Percentiles rank a stretch among this genome's conserved stretches.
Conservation (phyloP, 371 early-diverging fungal genomes). For the Synchytrium microbalum region DNA sequence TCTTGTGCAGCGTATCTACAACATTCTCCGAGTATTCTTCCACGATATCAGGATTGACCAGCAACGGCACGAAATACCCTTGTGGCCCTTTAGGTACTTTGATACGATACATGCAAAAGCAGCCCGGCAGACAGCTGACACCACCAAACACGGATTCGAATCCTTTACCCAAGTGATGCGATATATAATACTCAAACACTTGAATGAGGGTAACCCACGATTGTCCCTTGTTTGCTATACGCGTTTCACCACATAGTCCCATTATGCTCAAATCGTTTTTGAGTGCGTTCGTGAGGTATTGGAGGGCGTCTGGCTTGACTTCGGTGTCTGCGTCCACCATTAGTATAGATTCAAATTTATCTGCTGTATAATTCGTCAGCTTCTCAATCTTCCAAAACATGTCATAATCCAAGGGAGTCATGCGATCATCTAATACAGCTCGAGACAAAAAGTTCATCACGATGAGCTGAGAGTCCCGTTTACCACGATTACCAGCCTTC, state of each 20-base stretch:
- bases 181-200: slow-evolving; percentile 93
- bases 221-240: slow-evolving; percentile 58
- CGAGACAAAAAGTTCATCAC: slow-evolving; percentile 94
- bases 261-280: slow-evolving; percentile 53
- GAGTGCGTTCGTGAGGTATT: slow-evolving; percentile 60
- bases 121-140: slow-evolving; percentile 95
- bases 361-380: slow-evolving; percentile 72
- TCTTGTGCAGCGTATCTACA: slow-evolving; percentile 95
- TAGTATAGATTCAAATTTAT: slow-evolving; percentile 75
- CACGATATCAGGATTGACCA: slow-evolving; percentile 90
- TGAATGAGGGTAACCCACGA: slow-evolving; percentile 58
- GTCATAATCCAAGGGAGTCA: slow-evolving; percentile 91
- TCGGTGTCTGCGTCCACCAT: slow-evolving; percentile 97
- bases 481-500: slow-evolving; percentile 94
- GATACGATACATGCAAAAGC: slow-evolving; percentile 74
- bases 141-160: slow-evolving; percentile 95
- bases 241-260: slow-evolving; percentile 68
- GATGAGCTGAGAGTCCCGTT: slow-evolving; percentile 96
- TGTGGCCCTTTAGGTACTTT: slow-evolving; percentile 38
- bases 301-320: slow-evolving; percentile 67
- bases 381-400: slow-evolving; percentile 82
- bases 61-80: slow-evolving; percentile 50
- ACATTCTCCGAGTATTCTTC: slow-evolving; percentile 90
- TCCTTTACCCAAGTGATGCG: slow-evolving; percentile 90
- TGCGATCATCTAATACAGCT: slow-evolving; percentile 86